A percentile compares a stretch with the other conserved stretches of the same genome.
phyloP scores from a whole-genome alignment of 2,329 filamentous ascomycete genomes.

The Paracamarosporium sp. region DNA sequence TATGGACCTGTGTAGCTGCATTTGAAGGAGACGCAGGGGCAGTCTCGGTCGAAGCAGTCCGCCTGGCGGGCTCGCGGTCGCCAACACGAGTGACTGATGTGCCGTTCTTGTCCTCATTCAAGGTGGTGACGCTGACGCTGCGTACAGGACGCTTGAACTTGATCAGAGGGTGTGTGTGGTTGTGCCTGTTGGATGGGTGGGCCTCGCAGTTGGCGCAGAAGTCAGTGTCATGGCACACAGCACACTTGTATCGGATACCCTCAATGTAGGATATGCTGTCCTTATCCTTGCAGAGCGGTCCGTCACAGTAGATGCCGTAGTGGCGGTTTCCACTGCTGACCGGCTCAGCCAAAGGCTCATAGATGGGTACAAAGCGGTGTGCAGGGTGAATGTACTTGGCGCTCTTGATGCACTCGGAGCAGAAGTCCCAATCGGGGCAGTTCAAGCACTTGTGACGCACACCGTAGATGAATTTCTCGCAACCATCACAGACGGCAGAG shows the following conservation, averaged over 20 bases:
- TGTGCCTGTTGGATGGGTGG: constrained; percentile 82
- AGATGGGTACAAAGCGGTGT: constrained; percentile 90
- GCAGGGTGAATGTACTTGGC: constrained; percentile 74
- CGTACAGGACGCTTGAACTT: constrained; percentile 95
- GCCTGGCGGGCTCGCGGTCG: constrained; percentile 60
- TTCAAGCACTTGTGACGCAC: constrained; percentile 95
- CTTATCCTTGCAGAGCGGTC: constrained; percentile 77
- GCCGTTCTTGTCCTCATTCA: constrained; percentile 76
- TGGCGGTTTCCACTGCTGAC: constrained; percentile 64
- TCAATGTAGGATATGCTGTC: constrained; percentile 68
- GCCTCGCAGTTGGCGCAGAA: constrained; percentile 96
- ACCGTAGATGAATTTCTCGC: constrained; percentile 85
- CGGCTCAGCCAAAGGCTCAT: constrained; percentile 69
- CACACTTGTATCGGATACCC: constrained; percentile 94
- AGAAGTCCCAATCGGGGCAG: constrained; percentile 98
- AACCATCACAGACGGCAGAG: constrained; percentile 92
- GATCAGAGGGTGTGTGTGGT: constrained; percentile 94
- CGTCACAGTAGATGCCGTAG: constrained; percentile 91
- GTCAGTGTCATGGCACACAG: constrained; percentile 92
- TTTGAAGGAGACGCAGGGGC: constrained; percentile 56
- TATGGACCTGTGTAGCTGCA: constrained; percentile 70
- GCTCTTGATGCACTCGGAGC: constrained; percentile 73
- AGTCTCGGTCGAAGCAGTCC: constrained; percentile 58
- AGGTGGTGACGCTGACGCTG: constrained; percentile 84
- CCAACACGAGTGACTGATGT: constrained; percentile 73